Conservation (phyloP, 129 eudicot species). For the Flaveria trinervia region DNA sequence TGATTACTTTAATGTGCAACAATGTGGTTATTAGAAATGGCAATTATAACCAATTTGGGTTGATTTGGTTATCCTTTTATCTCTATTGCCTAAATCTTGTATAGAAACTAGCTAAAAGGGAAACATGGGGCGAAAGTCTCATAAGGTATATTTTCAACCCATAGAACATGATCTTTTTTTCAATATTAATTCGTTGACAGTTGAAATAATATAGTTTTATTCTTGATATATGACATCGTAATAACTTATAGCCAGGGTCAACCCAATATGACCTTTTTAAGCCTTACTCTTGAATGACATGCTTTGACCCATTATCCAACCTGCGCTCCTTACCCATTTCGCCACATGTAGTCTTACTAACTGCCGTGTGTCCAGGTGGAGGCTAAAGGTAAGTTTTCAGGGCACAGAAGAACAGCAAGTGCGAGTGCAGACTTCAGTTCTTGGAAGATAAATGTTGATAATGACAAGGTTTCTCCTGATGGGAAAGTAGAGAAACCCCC, state of each 20-base stretch:
- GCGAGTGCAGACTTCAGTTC: constrained; percentile 71
- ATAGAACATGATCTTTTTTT: neutral
- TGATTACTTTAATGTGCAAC: neutral
- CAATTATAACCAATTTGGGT: neutral
- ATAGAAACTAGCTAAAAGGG: neutral
- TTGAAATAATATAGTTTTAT: neutral
- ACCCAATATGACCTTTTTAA: neutral
- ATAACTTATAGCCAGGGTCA: too few relatives aligned
- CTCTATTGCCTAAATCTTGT: neutral
- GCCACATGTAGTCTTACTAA: constrained; percentile 1
- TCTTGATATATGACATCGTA: too few relatives aligned
- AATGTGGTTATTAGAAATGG: neutral
- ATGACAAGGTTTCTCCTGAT: constrained; percentile 30
- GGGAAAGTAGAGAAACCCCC: constrained; percentile 52
- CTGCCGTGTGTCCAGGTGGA: constrained; percentile 27
- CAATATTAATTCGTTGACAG: neutral
- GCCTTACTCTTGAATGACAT: neutral
- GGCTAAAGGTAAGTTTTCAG: constrained; percentile 47
- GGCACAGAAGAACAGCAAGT: constrained; percentile 86
- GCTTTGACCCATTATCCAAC: constrained; percentile 13
- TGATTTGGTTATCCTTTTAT: neutral
- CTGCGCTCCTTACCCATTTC: neutral
- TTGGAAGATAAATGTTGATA: constrained; percentile 59
- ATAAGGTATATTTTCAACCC: neutral
- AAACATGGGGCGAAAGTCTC: neutral